Percentiles rank a stretch among this genome's conserved stretches.
phyloP scores from a whole-genome alignment of 768 basidiomycete genomes.

The Galerina marginata region DNA sequence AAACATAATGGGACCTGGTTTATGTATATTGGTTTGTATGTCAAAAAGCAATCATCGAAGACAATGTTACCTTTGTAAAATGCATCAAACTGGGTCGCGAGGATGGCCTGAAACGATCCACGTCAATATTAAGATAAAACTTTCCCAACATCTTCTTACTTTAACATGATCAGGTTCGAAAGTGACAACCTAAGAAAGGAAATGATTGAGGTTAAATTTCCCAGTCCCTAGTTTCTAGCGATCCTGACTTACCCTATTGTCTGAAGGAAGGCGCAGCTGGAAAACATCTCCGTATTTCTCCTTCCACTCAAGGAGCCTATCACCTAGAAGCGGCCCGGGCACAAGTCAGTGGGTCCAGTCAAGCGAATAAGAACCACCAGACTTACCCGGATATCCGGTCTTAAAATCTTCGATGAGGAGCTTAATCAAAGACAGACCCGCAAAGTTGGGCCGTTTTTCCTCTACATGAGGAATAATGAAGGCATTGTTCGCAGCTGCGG shows the following conservation, averaged over 20 bases:
- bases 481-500: conserved; percentile 13
- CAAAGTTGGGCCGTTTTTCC: conserved; percentile 17
- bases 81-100: conserved; percentile 51
- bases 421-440: conserved; percentile 14
- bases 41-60: not conserved
- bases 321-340: conserved; percentile 8
- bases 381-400: conserved; percentile 47
- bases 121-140: conserved; percentile 12
- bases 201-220: no score
- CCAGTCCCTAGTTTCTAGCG: not conserved
- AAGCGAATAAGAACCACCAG: not conserved
- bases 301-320: conserved; percentile 31
- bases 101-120: conserved; percentile 14
- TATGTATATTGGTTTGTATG: conserved; percentile 9
- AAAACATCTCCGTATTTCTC: conserved; percentile 40
- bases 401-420: conserved; percentile 12
- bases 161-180: conserved; percentile 55
- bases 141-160: conserved; percentile 22
- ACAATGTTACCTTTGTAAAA: conserved; percentile 46
- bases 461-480: conserved; percentile 17
- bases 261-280: conserved; percentile 37
- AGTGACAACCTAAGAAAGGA: conserved; percentile 37
- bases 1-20: conserved; percentile 31
- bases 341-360: not conserved
- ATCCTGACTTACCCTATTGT: conserved; percentile 36